Evolutionary conservation across 1,284 basidiomycete genomes (phyloP).

Genomic region (Trametes pubescens): DNA sequence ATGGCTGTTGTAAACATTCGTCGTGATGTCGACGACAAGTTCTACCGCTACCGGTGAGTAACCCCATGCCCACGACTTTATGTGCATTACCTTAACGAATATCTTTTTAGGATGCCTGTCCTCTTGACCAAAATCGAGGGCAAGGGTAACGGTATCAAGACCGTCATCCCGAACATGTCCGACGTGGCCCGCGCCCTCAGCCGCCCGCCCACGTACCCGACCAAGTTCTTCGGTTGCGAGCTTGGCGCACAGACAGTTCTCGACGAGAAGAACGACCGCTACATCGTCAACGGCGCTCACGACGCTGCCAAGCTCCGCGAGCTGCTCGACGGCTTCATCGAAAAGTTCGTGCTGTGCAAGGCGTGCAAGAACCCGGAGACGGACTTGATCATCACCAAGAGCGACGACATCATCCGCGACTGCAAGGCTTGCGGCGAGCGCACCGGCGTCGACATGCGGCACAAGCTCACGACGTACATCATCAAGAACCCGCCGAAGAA

Average conservation of each 20-base stretch:
- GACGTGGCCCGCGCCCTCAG: constrained; percentile 96
- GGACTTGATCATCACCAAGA: constrained; percentile 91
- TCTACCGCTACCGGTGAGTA: constrained; percentile 84
- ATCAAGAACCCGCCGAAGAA: constrained; percentile 96
- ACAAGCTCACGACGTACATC: constrained; percentile 97
- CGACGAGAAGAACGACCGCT: constrained; percentile 96
- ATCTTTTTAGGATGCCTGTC: constrained; percentile 83
- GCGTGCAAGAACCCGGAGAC: constrained; percentile 99
- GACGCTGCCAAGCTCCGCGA: constrained; percentile 93
- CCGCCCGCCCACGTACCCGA: constrained; percentile 95
- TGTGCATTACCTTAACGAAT: constrained; percentile 13
- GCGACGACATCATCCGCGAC: constrained; percentile 91
- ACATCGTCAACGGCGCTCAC: constrained; percentile 99
- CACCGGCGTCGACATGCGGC: constrained; percentile 94
- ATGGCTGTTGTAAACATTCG: constrained; percentile 98
- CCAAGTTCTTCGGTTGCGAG: constrained; percentile 99
- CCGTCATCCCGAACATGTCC: constrained; percentile 97
- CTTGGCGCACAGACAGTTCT: constrained; percentile 97
- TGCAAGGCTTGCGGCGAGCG: constrained; percentile 99
- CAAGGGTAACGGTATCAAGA: constrained; percentile 99
- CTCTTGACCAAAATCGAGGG: constrained; percentile 98
- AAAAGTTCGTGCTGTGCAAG: constrained; percentile 97
- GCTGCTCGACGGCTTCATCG: constrained; percentile 96
- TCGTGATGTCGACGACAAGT: constrained; percentile 97
- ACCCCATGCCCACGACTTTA: not conserved